These are phyloP conservation scores for Bruguiera gymnorhiza DNA, from an alignment of 345 rosid genomes.

Conservation along the genomic window DNA sequence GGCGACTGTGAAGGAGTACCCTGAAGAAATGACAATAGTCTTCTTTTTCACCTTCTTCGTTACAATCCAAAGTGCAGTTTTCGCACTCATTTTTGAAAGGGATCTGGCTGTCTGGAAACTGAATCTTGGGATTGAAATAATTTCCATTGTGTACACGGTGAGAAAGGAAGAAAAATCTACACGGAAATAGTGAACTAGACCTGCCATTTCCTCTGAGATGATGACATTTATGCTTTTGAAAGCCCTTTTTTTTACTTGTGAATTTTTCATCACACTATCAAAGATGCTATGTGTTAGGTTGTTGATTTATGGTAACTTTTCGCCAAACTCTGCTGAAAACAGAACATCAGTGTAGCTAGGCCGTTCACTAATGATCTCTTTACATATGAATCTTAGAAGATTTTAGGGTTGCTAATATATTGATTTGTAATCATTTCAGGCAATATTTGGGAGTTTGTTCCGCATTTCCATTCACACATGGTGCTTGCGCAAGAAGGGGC, in stretches of 20 bases:
- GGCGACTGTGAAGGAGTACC: slow-evolving; percentile 28
- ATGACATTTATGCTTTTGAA: no score
- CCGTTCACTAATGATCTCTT: no score
- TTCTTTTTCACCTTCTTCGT: slow-evolving; percentile 32
- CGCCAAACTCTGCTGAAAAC: no score
- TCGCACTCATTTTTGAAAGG: slow-evolving; percentile 15
- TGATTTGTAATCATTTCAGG: slow-evolving; percentile 17
- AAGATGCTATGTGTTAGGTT: no score
- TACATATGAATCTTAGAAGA: not conserved
- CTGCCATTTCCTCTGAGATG: no score
- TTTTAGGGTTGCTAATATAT: not conserved
- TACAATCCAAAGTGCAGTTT: slow-evolving; percentile 21
- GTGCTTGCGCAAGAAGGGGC: slow-evolving; percentile 39
- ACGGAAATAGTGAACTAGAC: no score
- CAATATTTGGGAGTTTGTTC: slow-evolving; percentile 35
- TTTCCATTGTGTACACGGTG: slow-evolving; percentile 36
- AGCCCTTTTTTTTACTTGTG: no score
- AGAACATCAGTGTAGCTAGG: no score
- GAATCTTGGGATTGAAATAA: slow-evolving; percentile 25
- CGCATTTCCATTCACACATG: slow-evolving; percentile 37
- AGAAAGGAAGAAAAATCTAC: slow-evolving; percentile 1
- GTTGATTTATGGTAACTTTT: no score
- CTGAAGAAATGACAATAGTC: slow-evolving; percentile 24
- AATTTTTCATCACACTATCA: no score
- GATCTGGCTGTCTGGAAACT: slow-evolving; percentile 35